Evolutionary conservation across 805 yeast genomes (phyloP).

Genomic region (Monosporozyma solicola): DNA sequence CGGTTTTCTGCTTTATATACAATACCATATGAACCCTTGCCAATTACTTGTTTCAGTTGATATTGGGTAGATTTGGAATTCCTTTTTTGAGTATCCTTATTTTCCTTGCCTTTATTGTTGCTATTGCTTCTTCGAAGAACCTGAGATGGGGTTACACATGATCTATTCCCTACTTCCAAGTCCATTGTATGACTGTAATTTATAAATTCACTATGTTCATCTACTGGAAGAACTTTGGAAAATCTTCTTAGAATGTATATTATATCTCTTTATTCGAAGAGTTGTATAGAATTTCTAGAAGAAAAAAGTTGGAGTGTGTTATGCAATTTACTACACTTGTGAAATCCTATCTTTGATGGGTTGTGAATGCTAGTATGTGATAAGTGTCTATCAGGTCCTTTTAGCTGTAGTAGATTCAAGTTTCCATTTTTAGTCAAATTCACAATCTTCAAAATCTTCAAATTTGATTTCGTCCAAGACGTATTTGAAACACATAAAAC

Average conservation of each 20-base stretch:
- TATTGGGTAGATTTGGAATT: constrained; percentile 26
- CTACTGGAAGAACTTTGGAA: neutral
- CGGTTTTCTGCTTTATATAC: constrained; percentile 70
- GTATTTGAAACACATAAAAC: neutral
- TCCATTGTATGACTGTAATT: neutral
- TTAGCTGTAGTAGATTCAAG: neutral
- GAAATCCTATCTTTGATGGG: neutral
- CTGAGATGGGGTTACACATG: constrained; percentile 2
- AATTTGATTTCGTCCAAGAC: neutral
- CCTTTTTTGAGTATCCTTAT: neutral
- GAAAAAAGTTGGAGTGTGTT: neutral
- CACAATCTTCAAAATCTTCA: neutral
- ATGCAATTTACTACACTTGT: neutral
- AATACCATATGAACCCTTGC: constrained; percentile 86
- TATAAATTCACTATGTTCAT: neutral
- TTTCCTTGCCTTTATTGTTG: neutral
- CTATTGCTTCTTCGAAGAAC: neutral
- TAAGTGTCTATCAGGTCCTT: neutral
- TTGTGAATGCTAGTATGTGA: neutral
- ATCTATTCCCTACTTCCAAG: neutral
- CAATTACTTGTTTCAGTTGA: constrained; percentile 55
- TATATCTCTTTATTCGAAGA: neutral
- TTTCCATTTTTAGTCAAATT: neutral
- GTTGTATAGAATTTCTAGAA: neutral
- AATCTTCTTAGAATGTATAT: neutral